Conservation (phyloP, 345 rosid species). For the Lepidium aucheri region DNA sequence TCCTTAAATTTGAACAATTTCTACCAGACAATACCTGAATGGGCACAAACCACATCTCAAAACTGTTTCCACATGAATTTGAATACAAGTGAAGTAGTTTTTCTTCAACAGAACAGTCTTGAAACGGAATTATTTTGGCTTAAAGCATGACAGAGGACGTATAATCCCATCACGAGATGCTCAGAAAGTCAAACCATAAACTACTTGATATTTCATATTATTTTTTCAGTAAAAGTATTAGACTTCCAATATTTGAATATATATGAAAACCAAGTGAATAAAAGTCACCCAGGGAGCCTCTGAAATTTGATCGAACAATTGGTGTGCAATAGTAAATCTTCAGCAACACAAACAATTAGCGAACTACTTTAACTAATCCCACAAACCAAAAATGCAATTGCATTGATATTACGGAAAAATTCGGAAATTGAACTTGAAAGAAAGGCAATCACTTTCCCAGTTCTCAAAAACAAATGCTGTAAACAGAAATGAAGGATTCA, state of each 20-base stretch:
- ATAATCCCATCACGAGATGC: background rate
- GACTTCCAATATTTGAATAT: background rate
- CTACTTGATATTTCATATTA: background rate
- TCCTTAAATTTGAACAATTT: conserved; percentile 41
- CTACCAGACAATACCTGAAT: conserved; percentile 51
- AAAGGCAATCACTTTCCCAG: background rate
- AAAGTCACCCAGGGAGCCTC: background rate
- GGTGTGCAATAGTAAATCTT: conserved; percentile 8
- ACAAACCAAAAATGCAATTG: background rate
- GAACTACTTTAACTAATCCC: background rate
- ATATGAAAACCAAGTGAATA: background rate
- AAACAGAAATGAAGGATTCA: background rate
- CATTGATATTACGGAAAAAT: background rate
- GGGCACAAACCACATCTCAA: conserved; percentile 5
- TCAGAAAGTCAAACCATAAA: background rate
- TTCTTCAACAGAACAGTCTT: background rate
- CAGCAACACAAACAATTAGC: background rate
- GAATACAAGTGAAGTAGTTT: background rate
- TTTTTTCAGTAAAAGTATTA: background rate
- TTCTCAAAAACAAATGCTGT: background rate
- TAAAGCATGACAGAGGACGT: background rate
- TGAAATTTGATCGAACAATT: conserved; percentile 38
- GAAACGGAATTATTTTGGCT: background rate
- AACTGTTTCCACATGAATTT: background rate
- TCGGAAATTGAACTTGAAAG: background rate